These are phyloP conservation scores for Phytophthora sp. DNA, from an alignment of 352 stramenopile genomes.

Conservation along the genomic window DNA sequence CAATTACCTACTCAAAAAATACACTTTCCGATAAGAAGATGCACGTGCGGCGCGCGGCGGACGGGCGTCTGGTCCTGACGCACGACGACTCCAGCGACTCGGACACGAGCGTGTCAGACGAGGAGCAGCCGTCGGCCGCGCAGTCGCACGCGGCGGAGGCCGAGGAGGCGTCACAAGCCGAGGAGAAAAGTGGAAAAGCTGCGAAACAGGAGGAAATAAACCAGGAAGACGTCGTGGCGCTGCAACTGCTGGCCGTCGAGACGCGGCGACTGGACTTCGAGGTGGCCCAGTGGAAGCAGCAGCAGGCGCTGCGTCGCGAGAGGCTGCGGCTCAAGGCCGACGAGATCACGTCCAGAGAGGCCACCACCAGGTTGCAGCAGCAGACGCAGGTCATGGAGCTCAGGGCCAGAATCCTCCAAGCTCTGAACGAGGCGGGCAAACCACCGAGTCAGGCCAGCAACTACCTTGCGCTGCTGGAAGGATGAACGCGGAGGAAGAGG, in stretches of 20 bases:
- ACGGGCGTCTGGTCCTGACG: not conserved
- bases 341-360: conserved; percentile 29
- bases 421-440: conserved; percentile 17
- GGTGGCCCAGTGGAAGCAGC: conserved; percentile 32
- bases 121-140: no score
- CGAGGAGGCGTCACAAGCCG: no score
- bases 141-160: no score
- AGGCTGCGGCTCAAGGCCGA: conserved; percentile 26
- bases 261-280: conserved; percentile 21
- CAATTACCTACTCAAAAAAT: no score
- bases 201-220: no score
- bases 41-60: conserved; percentile 9
- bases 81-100: conserved; percentile 4
- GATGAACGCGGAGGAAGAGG: not conserved
- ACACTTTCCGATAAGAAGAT: no score
- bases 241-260: conserved; percentile 24
- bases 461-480: conserved; percentile 28
- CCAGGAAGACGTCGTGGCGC: conserved; percentile 4
- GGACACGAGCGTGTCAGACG: not conserved
- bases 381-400: conserved; percentile 30
- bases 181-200: conserved; percentile 19
- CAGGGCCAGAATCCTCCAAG: conserved; percentile 16
- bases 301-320: conserved; percentile 13
- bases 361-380: conserved; percentile 18
- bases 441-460: not conserved